Conservation (phyloP, 352 stramenopile species). For the Pythium rhizo-oryzae region DNA sequence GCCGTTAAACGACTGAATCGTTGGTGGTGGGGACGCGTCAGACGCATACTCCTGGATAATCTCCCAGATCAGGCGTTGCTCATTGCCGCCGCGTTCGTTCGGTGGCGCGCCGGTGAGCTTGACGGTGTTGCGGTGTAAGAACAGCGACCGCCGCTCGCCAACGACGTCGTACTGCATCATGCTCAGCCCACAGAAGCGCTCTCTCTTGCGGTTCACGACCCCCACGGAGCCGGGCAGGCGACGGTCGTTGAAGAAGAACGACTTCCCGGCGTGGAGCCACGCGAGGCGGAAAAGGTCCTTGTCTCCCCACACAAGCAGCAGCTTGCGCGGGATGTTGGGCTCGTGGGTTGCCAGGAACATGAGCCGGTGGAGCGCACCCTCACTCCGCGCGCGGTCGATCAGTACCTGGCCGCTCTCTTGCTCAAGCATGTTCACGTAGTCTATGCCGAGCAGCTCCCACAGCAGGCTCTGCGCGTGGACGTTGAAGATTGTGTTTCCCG, state of each 20-base stretch:
- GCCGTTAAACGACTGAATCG: conserved; percentile 62
- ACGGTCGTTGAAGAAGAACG: conserved; percentile 29
- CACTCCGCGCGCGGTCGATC: conserved; percentile 23
- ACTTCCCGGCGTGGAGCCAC: conserved; percentile 22
- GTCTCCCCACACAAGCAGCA: conserved; percentile 37
- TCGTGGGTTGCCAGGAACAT: conserved; percentile 31
- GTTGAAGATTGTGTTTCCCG: conserved; percentile 42
- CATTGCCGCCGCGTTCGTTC: conserved; percentile 14
- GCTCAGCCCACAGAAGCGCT: conserved; percentile 37
- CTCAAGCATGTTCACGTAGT: conserved; percentile 37
- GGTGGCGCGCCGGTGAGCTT: conserved; percentile 54
- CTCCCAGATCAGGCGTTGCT: conserved; percentile 37
- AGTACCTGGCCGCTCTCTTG: conserved; percentile 38
- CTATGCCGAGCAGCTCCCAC: conserved; percentile 33
- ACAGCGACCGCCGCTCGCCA: conserved; percentile 21
- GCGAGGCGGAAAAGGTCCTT: conserved; percentile 39
- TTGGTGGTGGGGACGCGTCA: conserved; percentile 28
- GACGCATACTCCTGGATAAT: conserved; percentile 44
- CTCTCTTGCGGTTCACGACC: conserved; percentile 21
- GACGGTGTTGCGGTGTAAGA: conserved; percentile 43
- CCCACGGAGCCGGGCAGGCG: conserved; percentile 29
- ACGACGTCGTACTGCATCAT: conserved; percentile 37
- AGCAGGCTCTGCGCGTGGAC: conserved; percentile 36
- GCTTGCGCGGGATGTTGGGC: conserved; percentile 28
- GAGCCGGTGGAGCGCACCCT: conserved; percentile 23